Conservation (phyloP, 73 alveolate species). For the Tetrahymena thermophila region DNA sequence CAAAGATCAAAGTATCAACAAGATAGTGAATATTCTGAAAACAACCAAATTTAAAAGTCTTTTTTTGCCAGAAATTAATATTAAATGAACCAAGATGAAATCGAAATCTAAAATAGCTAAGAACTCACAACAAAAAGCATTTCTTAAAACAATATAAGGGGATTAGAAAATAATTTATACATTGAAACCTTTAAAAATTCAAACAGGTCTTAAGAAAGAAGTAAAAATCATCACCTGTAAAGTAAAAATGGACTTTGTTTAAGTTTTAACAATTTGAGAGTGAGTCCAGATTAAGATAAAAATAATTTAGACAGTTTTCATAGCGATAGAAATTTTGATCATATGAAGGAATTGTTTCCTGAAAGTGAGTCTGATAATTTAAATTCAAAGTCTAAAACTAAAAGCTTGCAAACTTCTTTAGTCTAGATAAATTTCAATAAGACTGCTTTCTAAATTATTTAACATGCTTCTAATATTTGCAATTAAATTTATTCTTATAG, state of each 20-base stretch:
- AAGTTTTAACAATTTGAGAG: background rate
- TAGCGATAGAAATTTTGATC: background rate
- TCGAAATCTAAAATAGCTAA: background rate
- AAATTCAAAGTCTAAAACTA: background rate
- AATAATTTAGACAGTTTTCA: background rate
- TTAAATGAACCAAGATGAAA: background rate
- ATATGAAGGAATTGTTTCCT: background rate
- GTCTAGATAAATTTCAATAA: background rate
- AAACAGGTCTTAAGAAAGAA: background rate
- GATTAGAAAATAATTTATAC: background rate
- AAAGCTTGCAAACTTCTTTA: background rate
- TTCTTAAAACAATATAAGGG: background rate
- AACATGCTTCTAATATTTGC: background rate
- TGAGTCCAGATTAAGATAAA: background rate
- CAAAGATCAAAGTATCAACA: background rate
- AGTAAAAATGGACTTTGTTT: background rate
- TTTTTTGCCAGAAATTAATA: background rate
- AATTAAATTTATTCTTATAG: background rate
- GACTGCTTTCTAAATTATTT: background rate
- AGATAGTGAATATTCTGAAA: background rate
- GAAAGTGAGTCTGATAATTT: background rate
- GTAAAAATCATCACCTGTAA: too few relatives aligned
- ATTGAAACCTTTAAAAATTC: background rate
- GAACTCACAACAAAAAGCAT: background rate
- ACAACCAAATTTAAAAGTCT: background rate